Evolutionary conservation across 2,329 filamentous ascomycete genomes (phyloP).

Genomic region (Metarhizium sp.): DNA sequence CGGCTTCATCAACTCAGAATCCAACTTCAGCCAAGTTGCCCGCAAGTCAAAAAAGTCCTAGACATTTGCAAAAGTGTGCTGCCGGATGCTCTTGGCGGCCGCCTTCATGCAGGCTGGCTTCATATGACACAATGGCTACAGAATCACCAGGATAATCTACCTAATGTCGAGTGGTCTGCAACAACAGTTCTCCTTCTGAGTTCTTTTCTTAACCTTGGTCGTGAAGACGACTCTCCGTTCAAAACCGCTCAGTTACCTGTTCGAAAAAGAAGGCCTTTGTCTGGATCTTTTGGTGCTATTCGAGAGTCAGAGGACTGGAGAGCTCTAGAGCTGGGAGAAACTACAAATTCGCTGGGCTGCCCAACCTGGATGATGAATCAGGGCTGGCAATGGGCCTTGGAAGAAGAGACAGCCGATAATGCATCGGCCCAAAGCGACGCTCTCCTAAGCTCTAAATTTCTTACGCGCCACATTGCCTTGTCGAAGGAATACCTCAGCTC

Average conservation of each 20-base stretch:
- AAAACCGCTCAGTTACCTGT: slow-evolving; percentile 18
- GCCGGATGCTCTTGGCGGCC: slow-evolving; percentile 48
- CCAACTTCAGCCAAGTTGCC: slow-evolving; percentile 54
- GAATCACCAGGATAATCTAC: slow-evolving; percentile 32
- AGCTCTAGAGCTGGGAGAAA: slow-evolving; percentile 35
- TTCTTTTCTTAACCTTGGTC: slow-evolving; percentile 51
- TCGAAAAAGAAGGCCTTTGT: slow-evolving; percentile 22
- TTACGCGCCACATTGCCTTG: slow-evolving; percentile 44
- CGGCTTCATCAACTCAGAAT: slow-evolving; percentile 58
- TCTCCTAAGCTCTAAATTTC: slow-evolving; percentile 27
- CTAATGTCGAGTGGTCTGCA: slow-evolving; percentile 60
- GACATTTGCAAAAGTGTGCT: slow-evolving; percentile 55
- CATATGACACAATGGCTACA: slow-evolving; percentile 62
- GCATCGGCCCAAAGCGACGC: slow-evolving; percentile 17
- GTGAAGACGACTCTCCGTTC: slow-evolving; percentile 17
- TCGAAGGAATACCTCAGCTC: slow-evolving; percentile 58
- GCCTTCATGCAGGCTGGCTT: slow-evolving; percentile 62
- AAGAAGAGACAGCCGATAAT: slow-evolving; percentile 35
- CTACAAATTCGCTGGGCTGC: slow-evolving; percentile 37
- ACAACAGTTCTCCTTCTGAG: slow-evolving; percentile 54
- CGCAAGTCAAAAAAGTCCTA: slow-evolving; percentile 52
- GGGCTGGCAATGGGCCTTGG: slow-evolving; percentile 64
- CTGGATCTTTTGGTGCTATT: slow-evolving; percentile 26
- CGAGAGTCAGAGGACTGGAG: slow-evolving; percentile 36
- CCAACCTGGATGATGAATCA: slow-evolving; percentile 51